phyloP scores from a whole-genome alignment of 805 yeast species.

The Candida railenensis region DNA sequence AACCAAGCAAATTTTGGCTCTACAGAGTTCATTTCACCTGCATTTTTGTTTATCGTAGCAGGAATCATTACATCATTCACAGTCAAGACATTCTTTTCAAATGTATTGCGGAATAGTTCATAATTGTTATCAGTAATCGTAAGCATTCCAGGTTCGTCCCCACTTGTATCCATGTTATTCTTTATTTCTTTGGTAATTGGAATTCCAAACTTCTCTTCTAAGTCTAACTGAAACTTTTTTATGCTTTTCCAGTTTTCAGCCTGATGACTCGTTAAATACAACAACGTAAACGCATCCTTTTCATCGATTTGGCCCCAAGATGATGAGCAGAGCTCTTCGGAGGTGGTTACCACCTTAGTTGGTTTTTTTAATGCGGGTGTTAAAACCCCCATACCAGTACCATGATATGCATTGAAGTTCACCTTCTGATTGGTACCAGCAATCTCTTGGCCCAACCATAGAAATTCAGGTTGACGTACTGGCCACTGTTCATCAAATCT shows the following conservation, averaged over 20 bases:
- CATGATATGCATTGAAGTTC: constrained; percentile 25
- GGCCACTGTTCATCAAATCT: constrained; percentile 18
- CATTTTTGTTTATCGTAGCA: constrained; percentile 16
- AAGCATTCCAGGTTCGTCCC: neutral
- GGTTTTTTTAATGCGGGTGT: constrained; percentile 28
- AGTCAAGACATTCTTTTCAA: constrained; percentile 20
- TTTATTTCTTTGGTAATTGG: constrained; percentile 6
- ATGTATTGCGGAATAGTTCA: constrained; percentile 7
- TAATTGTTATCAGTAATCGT: constrained; percentile 5
- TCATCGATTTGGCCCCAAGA: constrained; percentile 37
- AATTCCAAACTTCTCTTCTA: constrained; percentile 16
- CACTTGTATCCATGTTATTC: constrained; percentile 3
- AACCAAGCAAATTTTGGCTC: constrained; percentile 32
- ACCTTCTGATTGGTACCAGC: constrained; percentile 20
- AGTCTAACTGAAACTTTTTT: constrained; percentile 11
- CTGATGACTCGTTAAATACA: constrained; percentile 35
- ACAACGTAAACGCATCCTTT: constrained; percentile 19
- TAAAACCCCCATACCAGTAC: constrained; percentile 28
- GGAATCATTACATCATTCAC: constrained; percentile 25
- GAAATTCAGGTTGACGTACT: constrained; percentile 14
- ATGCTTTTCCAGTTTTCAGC: constrained; percentile 25
- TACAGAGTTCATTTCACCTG: constrained; percentile 12
- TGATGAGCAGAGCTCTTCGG: constrained; percentile 34
- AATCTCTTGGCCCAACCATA: constrained; percentile 36
- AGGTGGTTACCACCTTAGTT: constrained; percentile 12